phyloP scores from a whole-genome alignment of 1,284 basidiomycete genomes.

The Pascua sp. region DNA sequence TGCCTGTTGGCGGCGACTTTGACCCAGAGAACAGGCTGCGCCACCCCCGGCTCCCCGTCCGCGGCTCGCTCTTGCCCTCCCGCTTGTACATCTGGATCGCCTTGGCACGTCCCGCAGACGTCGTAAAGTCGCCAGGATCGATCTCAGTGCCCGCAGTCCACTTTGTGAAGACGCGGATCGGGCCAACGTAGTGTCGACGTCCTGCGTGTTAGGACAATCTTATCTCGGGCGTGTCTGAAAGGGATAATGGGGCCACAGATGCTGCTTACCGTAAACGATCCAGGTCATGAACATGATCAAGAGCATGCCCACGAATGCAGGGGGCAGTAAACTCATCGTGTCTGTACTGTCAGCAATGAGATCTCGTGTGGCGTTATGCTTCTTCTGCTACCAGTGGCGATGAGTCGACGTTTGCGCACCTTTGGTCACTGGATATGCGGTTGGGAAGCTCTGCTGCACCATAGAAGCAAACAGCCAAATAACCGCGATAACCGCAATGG shows the following conservation, averaged over 20 bases:
- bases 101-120: neutral
- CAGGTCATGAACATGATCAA: neutral
- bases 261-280: constrained; percentile 1
- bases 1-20: neutral
- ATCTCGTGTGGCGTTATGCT: neutral
- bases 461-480: neutral
- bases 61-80: neutral
- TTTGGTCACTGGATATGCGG: no score
- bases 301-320: constrained; percentile 1
- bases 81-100: constrained; percentile 2
- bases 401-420: neutral
- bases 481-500: neutral
- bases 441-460: neutral
- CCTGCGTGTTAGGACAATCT: neutral
- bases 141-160: constrained; percentile 47
- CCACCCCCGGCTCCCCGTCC: neutral
- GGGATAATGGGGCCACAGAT: neutral
- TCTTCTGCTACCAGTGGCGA: neutral
- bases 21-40: neutral
- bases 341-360: neutral
- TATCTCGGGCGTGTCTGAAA: no score
- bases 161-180: constrained; percentile 43
- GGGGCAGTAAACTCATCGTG: constrained; percentile 1
- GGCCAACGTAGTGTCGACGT: constrained; percentile 39
- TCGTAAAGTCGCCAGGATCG: constrained; percentile 16